Evolutionary conservation across 2,329 filamentous ascomycete genomes (phyloP), one percentile per base, ranked within the genome.

Genomic region (Metarhizium sp.): DNA sequence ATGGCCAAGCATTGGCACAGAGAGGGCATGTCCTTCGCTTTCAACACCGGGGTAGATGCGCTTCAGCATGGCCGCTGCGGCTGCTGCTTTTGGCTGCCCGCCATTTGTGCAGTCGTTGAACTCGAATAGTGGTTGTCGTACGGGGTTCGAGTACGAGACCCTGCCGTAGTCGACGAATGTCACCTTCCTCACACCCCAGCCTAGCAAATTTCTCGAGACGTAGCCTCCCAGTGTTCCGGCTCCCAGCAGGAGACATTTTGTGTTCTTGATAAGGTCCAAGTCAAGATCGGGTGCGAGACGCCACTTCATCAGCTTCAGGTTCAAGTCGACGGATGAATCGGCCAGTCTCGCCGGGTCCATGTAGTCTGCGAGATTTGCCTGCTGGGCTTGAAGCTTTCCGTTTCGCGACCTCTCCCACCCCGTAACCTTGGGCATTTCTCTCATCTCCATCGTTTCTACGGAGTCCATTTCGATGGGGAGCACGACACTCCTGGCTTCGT

Each of bases 221-320:
- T 97, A 97, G 58, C 90, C 92, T 8, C 94, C 94, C 1, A 99
- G 77, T 0, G 94, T 99, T 14, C 94, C 94, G 0, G 94, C 91
- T 4, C 94, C 94, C 1, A 99, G 82, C 2, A 99, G 75, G 16
- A 99, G 79, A 66, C 94, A 99, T 66, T 86, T 95, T 3, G 90
- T 92, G 56, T 86, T 81, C 66, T 96, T 96, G 67, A 97, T 92
- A 34, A 82, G 81, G 34, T 96, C 91, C 10, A 99, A 81, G 67
- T 97, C 81, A 45, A 99, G 80, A 52, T 86, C 85, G 0, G 94
- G 94, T 7, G 91, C 90, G 64, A 99, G 90, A 43, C 94, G 86
- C 94, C 94, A 99, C 73, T 96, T 99, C 86, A 99, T 99, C 56
- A 99, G 79, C 72, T 97, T 97, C 58, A 97, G 78, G 66, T 99